Evolutionary conservation across 805 yeast genomes (phyloP), one percentile per base, ranked within the genome.

Genomic region (Blastobotrys terrestris): DNA sequence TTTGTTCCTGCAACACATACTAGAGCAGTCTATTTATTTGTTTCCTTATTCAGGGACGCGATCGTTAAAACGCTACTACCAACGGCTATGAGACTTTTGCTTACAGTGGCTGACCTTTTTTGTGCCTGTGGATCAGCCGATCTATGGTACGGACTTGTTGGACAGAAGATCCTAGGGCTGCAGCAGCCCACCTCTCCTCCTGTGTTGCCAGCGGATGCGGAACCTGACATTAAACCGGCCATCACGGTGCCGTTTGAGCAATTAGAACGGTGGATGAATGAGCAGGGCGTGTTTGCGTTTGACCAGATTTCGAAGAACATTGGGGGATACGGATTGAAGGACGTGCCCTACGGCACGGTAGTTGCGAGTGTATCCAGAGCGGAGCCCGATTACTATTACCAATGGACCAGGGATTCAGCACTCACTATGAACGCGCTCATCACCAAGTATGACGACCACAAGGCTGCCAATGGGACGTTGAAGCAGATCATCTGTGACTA

Each of bases 381-480:
- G 0, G 58, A 73, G 20, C 98, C 98, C 0, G 77, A 92, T 68
- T 92, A 92, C 68, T 90, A 80, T 62, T 92, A 78, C 63, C 95
- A 87, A 64, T 92, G 98, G 98, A 77, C 81, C 3, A 77, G 98
- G 64, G 98, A 92, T 66, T 81, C 90, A 31, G 97, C 97, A 0
- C 78, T 92, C 49, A 83, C 95, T 0, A 63, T 70, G 44, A 61
- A 62, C 44, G 56, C 95, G 0, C 69, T 92, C 48, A 73, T 85
- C 3, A 77, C 80, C 51, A 72, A 74, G 58, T 70, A 83, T 55
- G 73, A 73, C 31, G 87, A 83, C 53, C 60, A 58, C 8, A 61
- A 59, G 21, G 56, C 56, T 1, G 56, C 63, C 1, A 54, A 58
- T 55, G 47, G 54, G 7, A 63, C 68, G 3, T 56, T 72, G 6